Conservation (phyloP, 2,329 filamentous ascomycete genomes). For the Colletotrichum orchidophilum region DNA sequence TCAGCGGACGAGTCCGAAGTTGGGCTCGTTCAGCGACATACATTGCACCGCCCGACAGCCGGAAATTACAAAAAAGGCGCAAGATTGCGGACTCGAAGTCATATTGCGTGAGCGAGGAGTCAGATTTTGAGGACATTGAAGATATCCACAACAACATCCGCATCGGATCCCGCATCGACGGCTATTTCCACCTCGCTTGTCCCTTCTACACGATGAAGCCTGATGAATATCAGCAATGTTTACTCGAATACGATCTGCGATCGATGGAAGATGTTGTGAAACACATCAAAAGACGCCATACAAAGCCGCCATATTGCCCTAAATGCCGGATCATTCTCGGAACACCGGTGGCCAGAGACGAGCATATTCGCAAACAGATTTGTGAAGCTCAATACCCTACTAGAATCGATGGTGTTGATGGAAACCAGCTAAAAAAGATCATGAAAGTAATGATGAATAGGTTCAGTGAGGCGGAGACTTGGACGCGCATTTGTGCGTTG, state of each 20-base stretch:
- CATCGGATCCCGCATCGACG: neutral
- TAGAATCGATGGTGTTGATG: neutral
- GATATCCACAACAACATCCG: neutral
- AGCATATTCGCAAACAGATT: neutral
- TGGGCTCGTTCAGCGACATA: too few species aligned
- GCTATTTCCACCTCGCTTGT: neutral
- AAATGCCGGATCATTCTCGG: neutral
- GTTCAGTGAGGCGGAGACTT: neutral
- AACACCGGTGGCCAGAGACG: neutral
- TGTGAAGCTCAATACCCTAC: neutral
- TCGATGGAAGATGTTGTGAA: neutral
- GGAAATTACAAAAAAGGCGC: too few species aligned
- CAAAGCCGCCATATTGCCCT: neutral
- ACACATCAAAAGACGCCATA: neutral
- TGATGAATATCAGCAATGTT: neutral
- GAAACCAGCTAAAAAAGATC: neutral
- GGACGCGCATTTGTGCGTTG: neutral
- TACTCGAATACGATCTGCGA: neutral
- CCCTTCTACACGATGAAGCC: neutral
- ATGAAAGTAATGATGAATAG: neutral
- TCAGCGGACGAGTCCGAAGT: too few species aligned
- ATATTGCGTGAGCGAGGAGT: too few species aligned
- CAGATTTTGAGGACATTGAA: too few species aligned
- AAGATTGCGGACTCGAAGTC: too few species aligned
- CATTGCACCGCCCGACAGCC: too few species aligned